Percentiles rank a stretch among this genome's conserved stretches.
Conservation (phyloP, 1,139 yeast genomes). For the Geotrichum candidum region DNA sequence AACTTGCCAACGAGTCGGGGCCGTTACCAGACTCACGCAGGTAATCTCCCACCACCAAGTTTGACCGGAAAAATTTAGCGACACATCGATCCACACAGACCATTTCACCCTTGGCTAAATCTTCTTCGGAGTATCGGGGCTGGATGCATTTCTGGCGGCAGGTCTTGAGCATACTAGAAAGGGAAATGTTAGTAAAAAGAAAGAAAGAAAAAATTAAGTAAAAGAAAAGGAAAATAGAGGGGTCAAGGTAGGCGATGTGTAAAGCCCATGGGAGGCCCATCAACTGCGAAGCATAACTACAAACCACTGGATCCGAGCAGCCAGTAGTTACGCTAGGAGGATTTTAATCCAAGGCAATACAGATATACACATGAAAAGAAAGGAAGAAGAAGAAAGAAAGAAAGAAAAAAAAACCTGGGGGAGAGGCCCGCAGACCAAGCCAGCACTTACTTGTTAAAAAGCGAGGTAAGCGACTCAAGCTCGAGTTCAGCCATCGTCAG, state of each 20-base stretch:
- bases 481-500: slow-evolving; percentile 69
- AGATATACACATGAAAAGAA: background rate
- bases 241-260: background rate
- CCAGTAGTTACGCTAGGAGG: too few species aligned
- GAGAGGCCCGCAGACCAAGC: too few species aligned
- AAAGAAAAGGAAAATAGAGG: slow-evolving; percentile 1
- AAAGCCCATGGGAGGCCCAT: background rate
- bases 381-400: background rate
- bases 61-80: slow-evolving; percentile 62
- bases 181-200: background rate
- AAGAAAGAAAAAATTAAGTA: slow-evolving; percentile 1
- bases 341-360: background rate
- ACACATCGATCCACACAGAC: slow-evolving; percentile 77
- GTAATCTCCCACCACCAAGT: slow-evolving; percentile 53
- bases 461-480: slow-evolving; percentile 61
- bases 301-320: too few species aligned
- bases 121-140: slow-evolving; percentile 71
- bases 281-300: too few species aligned
- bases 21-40: slow-evolving; percentile 33
- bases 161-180: slow-evolving; percentile 42
- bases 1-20: slow-evolving; percentile 21
- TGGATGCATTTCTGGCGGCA: slow-evolving; percentile 72
- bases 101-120: slow-evolving; percentile 69
- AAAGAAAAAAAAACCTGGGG: background rate
- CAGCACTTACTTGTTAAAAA: slow-evolving; percentile 48